Base-by-base conservation (phyloP, 306 rosid species). In the Trifolium repens region DNA sequence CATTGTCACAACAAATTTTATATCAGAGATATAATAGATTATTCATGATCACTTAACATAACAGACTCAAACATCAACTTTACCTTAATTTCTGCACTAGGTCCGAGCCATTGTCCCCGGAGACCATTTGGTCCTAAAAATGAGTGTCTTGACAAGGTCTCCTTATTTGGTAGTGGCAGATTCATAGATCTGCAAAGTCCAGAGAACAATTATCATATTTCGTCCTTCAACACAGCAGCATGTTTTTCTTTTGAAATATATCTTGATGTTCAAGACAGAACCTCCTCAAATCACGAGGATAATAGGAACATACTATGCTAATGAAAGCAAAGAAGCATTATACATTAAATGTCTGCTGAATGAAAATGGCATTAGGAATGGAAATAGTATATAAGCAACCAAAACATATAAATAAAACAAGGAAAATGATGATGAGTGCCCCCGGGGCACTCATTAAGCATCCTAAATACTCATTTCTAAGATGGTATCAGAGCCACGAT, bases 111-210 rank as follows among this genome's bases (percentile, higher is more conserved):
- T 84, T 96, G 98, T 61, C 91, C 93, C 72, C 69, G 89, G 72
- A 96, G 94, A 81, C 98, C 99, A 88, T 81, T 92, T 43, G 96
- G 98, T 64, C 99, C 99, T 81, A 96, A 85, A 83, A 92, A 79
- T 52, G 98, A 96, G 82, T 96, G 99, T 82, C 99, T 90, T 63
- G 97, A 96, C 85, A 92, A 81, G 71, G 99, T 96, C 76, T 96
- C 99, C 80, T 88, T 90, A 77, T 89, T 96, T 39, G 99, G 97
- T 76, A 69, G 79, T 30, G 90, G 87, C 58, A 83, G 63, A 84
- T 69, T 81, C 74, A 92, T 72, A 81, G 98, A 90, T 77, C 99
- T 92, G 94, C 80, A 83, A 26, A 76, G 62, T 66, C 72, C 58
- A 60, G 74, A 71, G 61, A 83, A 66, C 24, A 69, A 17, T 40